phyloP scores from a whole-genome alignment of 768 basidiomycete genomes.

The Fomitopsis serialis region DNA sequence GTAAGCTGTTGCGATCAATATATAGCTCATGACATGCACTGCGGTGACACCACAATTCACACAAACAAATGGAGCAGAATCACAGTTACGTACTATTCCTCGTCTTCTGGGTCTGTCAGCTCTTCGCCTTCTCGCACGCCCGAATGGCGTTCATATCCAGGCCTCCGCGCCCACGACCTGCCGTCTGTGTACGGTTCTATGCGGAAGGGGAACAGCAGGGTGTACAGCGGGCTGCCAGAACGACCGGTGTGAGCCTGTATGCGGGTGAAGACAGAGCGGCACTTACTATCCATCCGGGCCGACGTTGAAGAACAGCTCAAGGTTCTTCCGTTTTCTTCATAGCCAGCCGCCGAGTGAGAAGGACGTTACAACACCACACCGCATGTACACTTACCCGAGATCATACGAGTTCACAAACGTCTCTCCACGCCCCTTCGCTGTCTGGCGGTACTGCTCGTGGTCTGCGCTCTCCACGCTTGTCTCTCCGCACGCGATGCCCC shows the following conservation, averaged over 20 bases:
- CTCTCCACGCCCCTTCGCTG: constrained; percentile 69
- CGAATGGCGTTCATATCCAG: constrained; percentile 55
- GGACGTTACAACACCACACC: not conserved
- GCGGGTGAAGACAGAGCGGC: not conserved
- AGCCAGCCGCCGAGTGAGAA: not conserved
- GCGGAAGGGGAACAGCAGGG: constrained; percentile 79
- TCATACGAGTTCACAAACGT: constrained; percentile 90
- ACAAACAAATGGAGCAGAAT: too few relatives aligned
- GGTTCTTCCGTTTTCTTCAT: constrained; percentile 53
- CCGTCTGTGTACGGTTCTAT: constrained; percentile 84
- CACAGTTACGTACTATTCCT: too few relatives aligned
- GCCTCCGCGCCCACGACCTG: constrained; percentile 65
- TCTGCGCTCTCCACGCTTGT: constrained; percentile 91
- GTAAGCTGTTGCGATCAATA: too few relatives aligned
- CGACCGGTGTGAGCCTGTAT: not conserved
- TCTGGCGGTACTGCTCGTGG: constrained; percentile 66
- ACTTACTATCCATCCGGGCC: constrained; percentile 79
- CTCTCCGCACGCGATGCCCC: constrained; percentile 67
- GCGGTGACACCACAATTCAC: too few relatives aligned
- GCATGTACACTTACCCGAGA: constrained; percentile 49
- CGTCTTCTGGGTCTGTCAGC: constrained; percentile 74
- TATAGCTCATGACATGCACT: too few relatives aligned
- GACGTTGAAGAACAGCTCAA: constrained; percentile 84
- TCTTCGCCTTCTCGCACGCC: constrained; percentile 77
- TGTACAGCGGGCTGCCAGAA: constrained; percentile 56